These are phyloP conservation scores for Salix brachista DNA, from an alignment of 345 rosid genomes.

Conservation along the genomic window DNA sequence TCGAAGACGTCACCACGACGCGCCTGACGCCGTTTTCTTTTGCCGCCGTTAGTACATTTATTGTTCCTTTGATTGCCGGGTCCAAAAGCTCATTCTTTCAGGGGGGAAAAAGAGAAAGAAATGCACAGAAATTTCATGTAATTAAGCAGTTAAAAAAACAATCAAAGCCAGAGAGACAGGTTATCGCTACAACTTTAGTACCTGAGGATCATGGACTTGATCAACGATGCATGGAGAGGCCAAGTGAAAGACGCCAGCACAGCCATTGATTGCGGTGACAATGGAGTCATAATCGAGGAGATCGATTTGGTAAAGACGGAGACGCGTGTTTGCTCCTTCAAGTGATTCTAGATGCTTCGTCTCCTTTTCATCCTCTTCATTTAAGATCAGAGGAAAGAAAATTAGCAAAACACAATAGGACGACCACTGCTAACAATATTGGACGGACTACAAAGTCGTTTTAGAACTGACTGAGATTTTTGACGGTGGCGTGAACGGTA, in stretches of 20 bases:
- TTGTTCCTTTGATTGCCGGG: slow-evolving; percentile 83
- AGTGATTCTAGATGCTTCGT: slow-evolving; percentile 72
- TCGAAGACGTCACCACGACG: slow-evolving; percentile 80
- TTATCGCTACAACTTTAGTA: slow-evolving; percentile 10
- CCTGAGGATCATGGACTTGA: slow-evolving; percentile 73
- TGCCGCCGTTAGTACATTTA: slow-evolving; percentile 70
- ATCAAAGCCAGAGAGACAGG: neutral
- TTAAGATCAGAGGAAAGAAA: neutral
- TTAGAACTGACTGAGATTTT: slow-evolving; percentile 49
- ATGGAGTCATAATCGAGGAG: slow-evolving; percentile 74
- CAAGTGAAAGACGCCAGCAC: slow-evolving; percentile 81
- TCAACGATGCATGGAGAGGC: slow-evolving; percentile 91
- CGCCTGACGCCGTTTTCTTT: slow-evolving; percentile 70
- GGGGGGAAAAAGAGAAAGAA: neutral
- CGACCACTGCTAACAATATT: neutral
- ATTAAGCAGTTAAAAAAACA: neutral
- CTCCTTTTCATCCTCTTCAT: slow-evolving; percentile 66
- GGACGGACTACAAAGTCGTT: too few species aligned
- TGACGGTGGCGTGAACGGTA: slow-evolving; percentile 79
- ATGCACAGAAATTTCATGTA: neutral
- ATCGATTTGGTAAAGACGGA: slow-evolving; percentile 79
- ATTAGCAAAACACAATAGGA: neutral
- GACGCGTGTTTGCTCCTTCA: slow-evolving; percentile 74
- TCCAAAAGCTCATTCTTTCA: slow-evolving; percentile 68
- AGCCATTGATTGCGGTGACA: slow-evolving; percentile 55